Evolutionary conservation across 371 early-diverging fungal genomes (phyloP), one percentile per base, ranked within the genome.

Genomic region (Funneliformis caledonium): DNA sequence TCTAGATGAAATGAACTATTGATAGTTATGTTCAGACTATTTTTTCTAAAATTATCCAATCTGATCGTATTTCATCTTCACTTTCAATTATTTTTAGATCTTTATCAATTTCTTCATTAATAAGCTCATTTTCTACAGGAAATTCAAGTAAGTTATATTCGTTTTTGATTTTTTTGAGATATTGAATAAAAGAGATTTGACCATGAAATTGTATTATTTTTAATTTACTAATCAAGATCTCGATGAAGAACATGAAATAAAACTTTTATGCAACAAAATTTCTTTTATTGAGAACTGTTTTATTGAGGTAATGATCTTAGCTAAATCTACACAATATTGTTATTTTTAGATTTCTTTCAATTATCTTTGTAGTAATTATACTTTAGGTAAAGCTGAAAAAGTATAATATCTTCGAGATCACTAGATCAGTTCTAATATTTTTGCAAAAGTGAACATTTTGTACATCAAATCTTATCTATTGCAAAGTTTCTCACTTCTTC

Each of bases 251-350:
- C 37, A 37, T 65, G 64, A 7, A 65, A 37, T 31, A 65, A 4
- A 65, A 65, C 67, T n/a, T 65, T 65, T 4, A 65, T 14, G 37
- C 12, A 37, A 10, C 67, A 65, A 33, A 37, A 65, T 7, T 65
- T 37, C 10, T 65, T 14, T 37, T 11, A 65, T 37, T 33, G 67
- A 65, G 67, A 14, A 0, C 37, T 37, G 37, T 65, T 65, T 19
- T 14, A 12, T 31, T 3, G 4, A 37, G 42, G 67, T 33, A 37
- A 65, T 19, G 50, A n/a, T 37, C 48, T 1, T 72, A n/a, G 48
- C 19, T 6, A 72, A n/a, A 70, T 70, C 7, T 45, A 42, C 8
- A 70, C 72, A 37, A 70, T 70, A 50, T 70, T 70, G 42, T 70
- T 48, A 37, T 10, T 7, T 2, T 65, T n/a, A 19, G 19, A 72